Evolutionary conservation across 1,139 yeast genomes (phyloP).

Genomic region (Candida dubliniensis): DNA sequence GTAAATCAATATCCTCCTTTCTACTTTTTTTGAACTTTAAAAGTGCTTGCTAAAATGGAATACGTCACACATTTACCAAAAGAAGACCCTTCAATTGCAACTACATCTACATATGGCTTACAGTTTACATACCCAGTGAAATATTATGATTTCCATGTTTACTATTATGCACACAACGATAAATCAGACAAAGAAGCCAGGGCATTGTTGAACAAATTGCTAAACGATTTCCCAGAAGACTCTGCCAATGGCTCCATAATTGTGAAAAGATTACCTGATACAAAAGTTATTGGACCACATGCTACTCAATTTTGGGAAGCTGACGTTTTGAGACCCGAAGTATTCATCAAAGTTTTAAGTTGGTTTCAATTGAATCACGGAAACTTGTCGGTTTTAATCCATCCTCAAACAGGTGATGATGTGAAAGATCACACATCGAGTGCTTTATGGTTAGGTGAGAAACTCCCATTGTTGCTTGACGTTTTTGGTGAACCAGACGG

Average conservation of each 20-base stretch:
- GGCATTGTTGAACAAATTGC: slow-evolving; percentile 21
- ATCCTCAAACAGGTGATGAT: slow-evolving; percentile 36
- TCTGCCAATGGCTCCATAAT: slow-evolving; percentile 29
- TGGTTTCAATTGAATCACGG: slow-evolving; percentile 37
- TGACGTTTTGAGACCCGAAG: slow-evolving; percentile 32
- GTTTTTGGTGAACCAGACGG: slow-evolving; percentile 22
- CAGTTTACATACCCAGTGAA: slow-evolving; percentile 27
- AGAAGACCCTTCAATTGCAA: slow-evolving; percentile 22
- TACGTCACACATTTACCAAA: slow-evolving; percentile 26
- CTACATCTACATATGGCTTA: slow-evolving; percentile 23
- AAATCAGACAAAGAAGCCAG: slow-evolving; percentile 24
- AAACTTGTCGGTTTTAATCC: slow-evolving; percentile 29
- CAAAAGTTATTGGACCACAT: slow-evolving; percentile 32
- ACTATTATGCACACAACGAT: slow-evolving; percentile 26
- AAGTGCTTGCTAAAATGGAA: slow-evolving; percentile 21
- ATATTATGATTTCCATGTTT: slow-evolving; percentile 38
- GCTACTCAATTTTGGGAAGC: slow-evolving; percentile 36
- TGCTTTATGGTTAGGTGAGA: slow-evolving; percentile 34
- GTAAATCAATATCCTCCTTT: neutral
- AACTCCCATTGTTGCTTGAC: slow-evolving; percentile 22
- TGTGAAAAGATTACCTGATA: slow-evolving; percentile 30
- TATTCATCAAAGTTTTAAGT: slow-evolving; percentile 26
- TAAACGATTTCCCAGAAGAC: slow-evolving; percentile 27
- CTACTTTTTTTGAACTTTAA: neutral
- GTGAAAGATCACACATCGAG: slow-evolving; percentile 26